Conservation (phyloP, 805 yeast species). For the Metschnikowia picachoensis region DNA sequence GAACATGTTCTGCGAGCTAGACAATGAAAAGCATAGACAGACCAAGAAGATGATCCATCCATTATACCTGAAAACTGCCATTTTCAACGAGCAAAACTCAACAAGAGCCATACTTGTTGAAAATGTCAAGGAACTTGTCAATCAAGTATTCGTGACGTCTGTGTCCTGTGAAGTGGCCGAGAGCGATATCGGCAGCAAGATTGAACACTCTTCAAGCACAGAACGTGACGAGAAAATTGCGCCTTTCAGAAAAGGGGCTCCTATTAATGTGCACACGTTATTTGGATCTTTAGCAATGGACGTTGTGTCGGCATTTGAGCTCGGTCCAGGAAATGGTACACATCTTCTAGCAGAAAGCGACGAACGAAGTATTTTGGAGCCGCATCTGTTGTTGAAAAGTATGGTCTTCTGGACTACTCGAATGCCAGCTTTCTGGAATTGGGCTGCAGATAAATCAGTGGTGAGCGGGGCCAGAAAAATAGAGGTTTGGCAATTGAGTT, state of each 20-base stretch:
- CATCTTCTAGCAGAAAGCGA: conserved; percentile 39
- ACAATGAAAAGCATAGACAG: conserved; percentile 28
- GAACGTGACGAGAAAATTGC: conserved; percentile 12
- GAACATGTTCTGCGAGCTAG: conserved; percentile 58
- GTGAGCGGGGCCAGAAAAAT: conserved; percentile 35
- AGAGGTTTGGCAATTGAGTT: conserved; percentile 43
- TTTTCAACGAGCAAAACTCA: conserved; percentile 27
- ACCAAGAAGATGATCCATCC: conserved; percentile 30
- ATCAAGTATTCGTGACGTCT: conserved; percentile 24
- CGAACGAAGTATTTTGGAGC: conserved; percentile 37
- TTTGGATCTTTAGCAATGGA: conserved; percentile 71
- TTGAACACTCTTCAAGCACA: conserved; percentile 28
- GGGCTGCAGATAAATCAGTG: conserved; percentile 42
- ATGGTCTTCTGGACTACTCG: conserved; percentile 65
- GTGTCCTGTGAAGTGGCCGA: conserved; percentile 32
- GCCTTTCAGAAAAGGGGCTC: conserved; percentile 25
- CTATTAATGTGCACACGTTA: conserved; percentile 51
- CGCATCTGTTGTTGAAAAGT: conserved; percentile 46
- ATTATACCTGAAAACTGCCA: conserved; percentile 33
- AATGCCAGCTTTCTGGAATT: conserved; percentile 48
- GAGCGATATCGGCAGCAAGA: conserved; percentile 13
- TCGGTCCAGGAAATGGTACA: conserved; percentile 49
- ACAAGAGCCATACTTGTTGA: conserved; percentile 24
- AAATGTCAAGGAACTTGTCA: conserved; percentile 25
- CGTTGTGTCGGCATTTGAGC: conserved; percentile 56